Evolutionary conservation across 495 filamentous ascomycete species (phyloP).

Genomic region (Penicillium samsonianum): DNA sequence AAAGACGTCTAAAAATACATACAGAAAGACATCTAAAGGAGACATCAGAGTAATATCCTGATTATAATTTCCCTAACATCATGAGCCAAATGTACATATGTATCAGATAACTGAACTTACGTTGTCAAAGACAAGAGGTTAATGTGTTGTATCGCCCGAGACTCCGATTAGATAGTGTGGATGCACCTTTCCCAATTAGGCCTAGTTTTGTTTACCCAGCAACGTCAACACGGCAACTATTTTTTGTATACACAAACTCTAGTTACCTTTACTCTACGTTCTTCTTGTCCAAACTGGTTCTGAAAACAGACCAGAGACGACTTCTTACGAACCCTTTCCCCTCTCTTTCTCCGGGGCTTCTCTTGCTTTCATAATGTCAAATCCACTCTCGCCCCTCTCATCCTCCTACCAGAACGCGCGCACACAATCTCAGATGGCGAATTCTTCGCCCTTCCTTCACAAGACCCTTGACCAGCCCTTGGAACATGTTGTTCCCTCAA

Average conservation of each 20-base stretch:
- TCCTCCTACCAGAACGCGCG: conserved; percentile 47
- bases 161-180: background rate
- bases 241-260: conserved; percentile 26
- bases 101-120: background rate
- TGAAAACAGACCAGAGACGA: conserved; percentile 1
- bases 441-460: conserved; percentile 31
- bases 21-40: too few relatives aligned
- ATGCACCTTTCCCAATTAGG: conserved; percentile 28
- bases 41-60: too few relatives aligned
- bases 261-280: background rate
- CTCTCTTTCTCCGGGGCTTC: background rate
- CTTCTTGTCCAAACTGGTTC: background rate
- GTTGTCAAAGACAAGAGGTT: background rate
- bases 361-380: conserved; percentile 36
- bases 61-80: background rate
- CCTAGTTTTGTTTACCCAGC: conserved; percentile 48
- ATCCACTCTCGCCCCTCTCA: conserved; percentile 49
- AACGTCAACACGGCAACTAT: conserved; percentile 35
- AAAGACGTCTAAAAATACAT: too few relatives aligned
- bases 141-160: background rate
- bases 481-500: conserved; percentile 37
- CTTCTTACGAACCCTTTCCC: background rate
- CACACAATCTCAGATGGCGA: conserved; percentile 32
- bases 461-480: conserved; percentile 31
- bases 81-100: background rate